These are phyloP conservation scores for Hepatocystis sp. DNA, from an alignment of 169 alveolate genomes.

Conservation along the genomic window DNA sequence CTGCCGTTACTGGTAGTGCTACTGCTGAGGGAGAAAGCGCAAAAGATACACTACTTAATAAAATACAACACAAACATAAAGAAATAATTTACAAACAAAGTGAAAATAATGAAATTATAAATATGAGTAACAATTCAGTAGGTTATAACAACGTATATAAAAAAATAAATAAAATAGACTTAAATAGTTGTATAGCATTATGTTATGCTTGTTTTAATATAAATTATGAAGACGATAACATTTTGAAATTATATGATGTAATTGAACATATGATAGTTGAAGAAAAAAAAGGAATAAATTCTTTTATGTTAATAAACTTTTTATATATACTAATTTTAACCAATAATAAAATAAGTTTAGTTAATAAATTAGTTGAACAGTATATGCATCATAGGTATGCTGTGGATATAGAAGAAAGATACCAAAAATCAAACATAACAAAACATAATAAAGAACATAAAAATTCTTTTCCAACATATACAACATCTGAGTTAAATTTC, in stretches of 20 bases:
- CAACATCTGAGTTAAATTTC: conserved; percentile 5
- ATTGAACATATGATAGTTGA: conserved; percentile 61
- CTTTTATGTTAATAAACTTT: conserved; percentile 53
- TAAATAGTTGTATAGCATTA: conserved; percentile 63
- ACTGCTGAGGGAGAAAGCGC: no score
- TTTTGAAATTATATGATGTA: conserved; percentile 43
- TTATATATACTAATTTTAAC: conserved; percentile 38
- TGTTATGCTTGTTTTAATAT: conserved; percentile 66
- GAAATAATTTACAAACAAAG: no score
- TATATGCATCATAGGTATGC: conserved; percentile 53
- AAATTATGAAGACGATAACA: conserved; percentile 64
- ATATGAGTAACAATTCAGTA: no score
- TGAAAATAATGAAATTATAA: no score
- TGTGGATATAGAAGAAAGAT: conserved; percentile 9
- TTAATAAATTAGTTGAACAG: conserved; percentile 13
- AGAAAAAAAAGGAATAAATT: conserved; percentile 37
- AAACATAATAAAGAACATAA: no score
- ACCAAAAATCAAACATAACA: neutral
- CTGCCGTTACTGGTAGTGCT: no score
- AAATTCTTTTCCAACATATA: neutral
- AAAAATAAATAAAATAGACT: conserved; percentile 18
- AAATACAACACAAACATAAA: no score
- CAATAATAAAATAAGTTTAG: conserved; percentile 38
- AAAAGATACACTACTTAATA: no score
- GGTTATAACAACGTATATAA: no score